A percentile compares a stretch with the other conserved stretches of the same genome.
Evolutionary conservation across 805 yeast species (phyloP).

Genomic region (Tetrapisispora namnaoensis): DNA sequence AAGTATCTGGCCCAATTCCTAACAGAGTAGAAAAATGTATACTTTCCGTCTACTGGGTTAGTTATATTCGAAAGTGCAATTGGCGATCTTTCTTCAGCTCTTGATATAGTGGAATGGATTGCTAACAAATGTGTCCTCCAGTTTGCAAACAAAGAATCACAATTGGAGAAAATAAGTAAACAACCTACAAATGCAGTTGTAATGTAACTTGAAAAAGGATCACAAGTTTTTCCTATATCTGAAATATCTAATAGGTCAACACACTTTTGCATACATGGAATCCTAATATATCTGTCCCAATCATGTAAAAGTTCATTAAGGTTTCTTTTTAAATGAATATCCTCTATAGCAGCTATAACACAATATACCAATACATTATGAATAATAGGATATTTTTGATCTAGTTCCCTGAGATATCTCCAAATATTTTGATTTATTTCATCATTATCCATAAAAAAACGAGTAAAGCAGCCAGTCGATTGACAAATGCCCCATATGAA

Average conservation of each 20-base stretch:
- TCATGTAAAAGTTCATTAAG: background rate
- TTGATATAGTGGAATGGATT: constrained; percentile 1
- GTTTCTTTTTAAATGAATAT: constrained; percentile 1
- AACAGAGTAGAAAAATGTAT: background rate
- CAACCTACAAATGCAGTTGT: constrained; percentile 4
- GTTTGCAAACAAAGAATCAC: background rate
- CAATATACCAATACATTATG: constrained; percentile 3
- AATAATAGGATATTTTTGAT: background rate
- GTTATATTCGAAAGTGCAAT: background rate
- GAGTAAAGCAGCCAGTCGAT: background rate
- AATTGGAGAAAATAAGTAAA: constrained; percentile 4
- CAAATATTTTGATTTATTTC: background rate
- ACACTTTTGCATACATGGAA: constrained; percentile 8
- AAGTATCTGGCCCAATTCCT: constrained; percentile 3
- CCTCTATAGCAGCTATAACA: constrained; percentile 3
- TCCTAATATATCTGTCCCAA: constrained; percentile 8
- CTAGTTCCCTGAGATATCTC: constrained; percentile 1
- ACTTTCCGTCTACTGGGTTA: background rate
- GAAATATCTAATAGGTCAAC: background rate
- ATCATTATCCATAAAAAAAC: background rate
- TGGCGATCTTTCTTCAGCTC: background rate
- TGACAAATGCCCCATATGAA: background rate
- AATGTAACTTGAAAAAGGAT: background rate
- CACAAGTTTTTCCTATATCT: background rate
- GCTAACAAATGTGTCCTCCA: constrained; percentile 9